Conservation (phyloP, 1,139 yeast species). For the Saccharomyces pastorianus region DNA sequence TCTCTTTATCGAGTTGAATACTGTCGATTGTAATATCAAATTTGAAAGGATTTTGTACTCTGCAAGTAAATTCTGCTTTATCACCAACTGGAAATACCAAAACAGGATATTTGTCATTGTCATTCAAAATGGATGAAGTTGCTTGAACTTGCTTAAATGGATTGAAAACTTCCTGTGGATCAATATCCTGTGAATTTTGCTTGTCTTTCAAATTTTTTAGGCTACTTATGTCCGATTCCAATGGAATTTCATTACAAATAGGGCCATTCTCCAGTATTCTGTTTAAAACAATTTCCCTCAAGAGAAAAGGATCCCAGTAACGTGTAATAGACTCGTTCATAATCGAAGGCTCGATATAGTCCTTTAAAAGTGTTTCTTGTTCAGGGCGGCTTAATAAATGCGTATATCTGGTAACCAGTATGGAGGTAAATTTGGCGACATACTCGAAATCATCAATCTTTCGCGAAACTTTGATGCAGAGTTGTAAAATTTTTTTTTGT, state of each 20-base stretch:
- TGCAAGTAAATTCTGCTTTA: slow-evolving; percentile 43
- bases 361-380: slow-evolving; percentile 34
- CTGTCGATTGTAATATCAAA: slow-evolving; percentile 62
- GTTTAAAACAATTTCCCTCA: slow-evolving; percentile 43
- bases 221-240: slow-evolving; percentile 8
- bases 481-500: slow-evolving; percentile 48
- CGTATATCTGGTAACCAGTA: slow-evolving; percentile 47
- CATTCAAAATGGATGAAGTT: slow-evolving; percentile 12
- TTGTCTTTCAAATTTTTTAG: neutral
- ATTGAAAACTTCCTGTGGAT: slow-evolving; percentile 25
- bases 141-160: slow-evolving; percentile 22
- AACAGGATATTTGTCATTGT: slow-evolving; percentile 7
- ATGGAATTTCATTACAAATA: slow-evolving; percentile 12
- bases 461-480: slow-evolving; percentile 48
- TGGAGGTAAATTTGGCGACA: slow-evolving; percentile 41
- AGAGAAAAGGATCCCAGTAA: slow-evolving; percentile 68
- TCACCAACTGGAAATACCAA: slow-evolving; percentile 45
- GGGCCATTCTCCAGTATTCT: slow-evolving; percentile 10
- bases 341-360: slow-evolving; percentile 24
- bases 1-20: slow-evolving; percentile 37
- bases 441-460: slow-evolving; percentile 42
- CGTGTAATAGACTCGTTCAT: slow-evolving; percentile 20
- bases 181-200: slow-evolving; percentile 1
- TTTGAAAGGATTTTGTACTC: slow-evolving; percentile 72
- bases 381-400: slow-evolving; percentile 46